These are phyloP conservation scores for Mycena floridula DNA, from an alignment of 768 basidiomycete species.

Conservation along the genomic window DNA sequence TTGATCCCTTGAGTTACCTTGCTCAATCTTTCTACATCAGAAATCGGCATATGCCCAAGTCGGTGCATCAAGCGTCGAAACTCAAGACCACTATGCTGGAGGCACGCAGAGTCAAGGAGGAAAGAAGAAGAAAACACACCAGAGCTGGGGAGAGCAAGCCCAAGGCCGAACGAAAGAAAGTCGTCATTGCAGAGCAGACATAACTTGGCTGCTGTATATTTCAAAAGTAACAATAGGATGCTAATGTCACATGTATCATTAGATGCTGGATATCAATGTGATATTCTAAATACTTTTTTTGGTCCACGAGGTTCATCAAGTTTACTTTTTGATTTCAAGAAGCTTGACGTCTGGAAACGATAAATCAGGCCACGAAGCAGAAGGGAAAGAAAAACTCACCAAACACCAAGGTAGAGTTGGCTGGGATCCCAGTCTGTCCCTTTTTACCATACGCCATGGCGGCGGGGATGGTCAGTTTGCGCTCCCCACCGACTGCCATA, in stretches of 20 bases:
- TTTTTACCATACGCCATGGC: constrained; percentile 68
- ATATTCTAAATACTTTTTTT: too few species aligned
- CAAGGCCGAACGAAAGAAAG: constrained; percentile 85
- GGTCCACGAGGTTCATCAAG: too few species aligned
- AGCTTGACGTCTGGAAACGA: constrained; percentile 61
- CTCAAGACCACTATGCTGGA: constrained; percentile 94
- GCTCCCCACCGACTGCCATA: constrained; percentile 89
- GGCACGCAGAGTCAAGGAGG: constrained; percentile 85
- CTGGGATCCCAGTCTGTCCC: constrained; percentile 54
- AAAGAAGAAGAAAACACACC: constrained; percentile 85
- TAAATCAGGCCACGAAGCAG: neutral
- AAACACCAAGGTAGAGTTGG: constrained; percentile 77
- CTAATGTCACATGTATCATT: too few species aligned
- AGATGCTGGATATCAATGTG: too few species aligned
- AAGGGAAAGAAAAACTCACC: constrained; percentile 39
- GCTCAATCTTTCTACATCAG: constrained; percentile 26
- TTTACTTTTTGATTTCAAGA: constrained; percentile 41
- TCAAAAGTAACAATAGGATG: too few species aligned
- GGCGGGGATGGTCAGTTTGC: constrained; percentile 70
- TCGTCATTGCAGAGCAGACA: constrained; percentile 76
- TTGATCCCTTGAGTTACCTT: constrained; percentile 3
- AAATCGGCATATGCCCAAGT: constrained; percentile 79
- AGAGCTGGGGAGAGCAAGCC: constrained; percentile 83
- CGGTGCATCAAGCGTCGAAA: constrained; percentile 82
- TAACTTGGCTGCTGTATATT: constrained; percentile 21